Evolutionary conservation across 495 filamentous ascomycete genomes (phyloP), one percentile per base, ranked within the genome.

Genomic region (Aspergillus heteromorphus): DNA sequence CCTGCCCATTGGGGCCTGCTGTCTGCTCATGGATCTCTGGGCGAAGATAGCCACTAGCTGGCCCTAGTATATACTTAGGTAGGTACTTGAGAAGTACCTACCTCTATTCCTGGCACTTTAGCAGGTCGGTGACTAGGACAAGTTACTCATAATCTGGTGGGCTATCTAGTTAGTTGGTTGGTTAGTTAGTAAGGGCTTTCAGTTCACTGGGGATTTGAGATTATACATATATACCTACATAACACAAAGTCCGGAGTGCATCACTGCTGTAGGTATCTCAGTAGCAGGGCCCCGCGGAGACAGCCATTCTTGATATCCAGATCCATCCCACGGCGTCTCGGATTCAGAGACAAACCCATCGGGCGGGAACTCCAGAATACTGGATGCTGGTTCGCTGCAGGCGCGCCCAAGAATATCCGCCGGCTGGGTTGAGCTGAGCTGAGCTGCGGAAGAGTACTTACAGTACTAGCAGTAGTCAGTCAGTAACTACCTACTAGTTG

Each of bases 331-430:
- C 34, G 13, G 34, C 34, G 5, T 38, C 34, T 4, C 11, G 13
- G 13, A n/a, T n/a, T 14, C 5, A n/a, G 34, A 38, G n/a, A 29
- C 54, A 50, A 47, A 20, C 50, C 53, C 52, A n/a, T 34, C 52
- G 53, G 59, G 55, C 51, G 51, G 59, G 13, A 49, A 50, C 41
- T 50, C 27, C 45, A n/a, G n/a, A n/a, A 55, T 55, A 58, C 55
- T 58, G 52, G 53, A 38, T 53, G 59, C 48, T 48, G 53, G 30
- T 45, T 17, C 38, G 45, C 52, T 52, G 59, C 59, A 61, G 36
- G 48, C 50, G 34, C 34, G 45, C 59, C 59, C 58, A 47, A 61
- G 45, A 54, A 38, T 40, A n/a, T 53, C 53, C 50, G 52, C 29
- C 1, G 25, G 29, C 30, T 42, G 17, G 9, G 29, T 54, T 47